Percentiles rank a stretch among this genome's conserved stretches.
Conservation (phyloP, 768 basidiomycete species). For the Antrodiella citrinella region DNA sequence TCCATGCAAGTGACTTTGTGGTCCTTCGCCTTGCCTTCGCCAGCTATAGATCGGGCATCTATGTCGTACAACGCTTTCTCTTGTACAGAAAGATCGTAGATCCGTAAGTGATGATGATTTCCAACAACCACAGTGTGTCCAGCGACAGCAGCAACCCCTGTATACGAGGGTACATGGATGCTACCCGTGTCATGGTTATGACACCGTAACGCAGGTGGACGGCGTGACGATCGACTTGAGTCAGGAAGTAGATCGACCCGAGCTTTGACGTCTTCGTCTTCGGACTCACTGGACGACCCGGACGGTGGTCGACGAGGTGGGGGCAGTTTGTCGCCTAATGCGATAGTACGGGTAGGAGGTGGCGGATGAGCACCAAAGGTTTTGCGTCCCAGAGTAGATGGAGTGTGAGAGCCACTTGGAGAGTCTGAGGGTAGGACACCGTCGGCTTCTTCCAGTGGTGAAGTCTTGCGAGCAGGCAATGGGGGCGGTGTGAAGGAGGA, state of each 20-base stretch:
- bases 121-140: constrained; percentile 55
- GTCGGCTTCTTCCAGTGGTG: constrained; percentile 10
- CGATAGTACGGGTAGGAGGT: constrained; percentile 70
- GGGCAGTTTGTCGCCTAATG: constrained; percentile 60
- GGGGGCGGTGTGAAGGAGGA: constrained; percentile 28
- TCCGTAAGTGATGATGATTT: constrained; percentile 47
- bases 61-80: constrained; percentile 40
- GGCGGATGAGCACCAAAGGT: constrained; percentile 37
- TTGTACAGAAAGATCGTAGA: constrained; percentile 48
- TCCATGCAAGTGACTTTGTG: constrained; percentile 69
- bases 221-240: constrained; percentile 57
- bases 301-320: constrained; percentile 37
- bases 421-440: neutral
- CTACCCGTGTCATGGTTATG: constrained; percentile 34
- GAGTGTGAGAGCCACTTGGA: neutral
- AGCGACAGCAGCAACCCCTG: constrained; percentile 45
- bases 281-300: constrained; percentile 40
- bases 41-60: constrained; percentile 53
- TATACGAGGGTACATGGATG: constrained; percentile 47
- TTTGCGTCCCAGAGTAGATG: constrained; percentile 15
- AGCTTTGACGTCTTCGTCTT: constrained; percentile 43
- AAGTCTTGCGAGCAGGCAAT: constrained; percentile 21
- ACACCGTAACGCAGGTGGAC: constrained; percentile 28
- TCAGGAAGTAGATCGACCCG: constrained; percentile 56
- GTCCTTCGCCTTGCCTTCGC: constrained; percentile 48